Percentiles rank a stretch among this genome's conserved stretches.
Conservation (phyloP, 148 eudicot genomes). For the Vaccinium myrtillus region DNA sequence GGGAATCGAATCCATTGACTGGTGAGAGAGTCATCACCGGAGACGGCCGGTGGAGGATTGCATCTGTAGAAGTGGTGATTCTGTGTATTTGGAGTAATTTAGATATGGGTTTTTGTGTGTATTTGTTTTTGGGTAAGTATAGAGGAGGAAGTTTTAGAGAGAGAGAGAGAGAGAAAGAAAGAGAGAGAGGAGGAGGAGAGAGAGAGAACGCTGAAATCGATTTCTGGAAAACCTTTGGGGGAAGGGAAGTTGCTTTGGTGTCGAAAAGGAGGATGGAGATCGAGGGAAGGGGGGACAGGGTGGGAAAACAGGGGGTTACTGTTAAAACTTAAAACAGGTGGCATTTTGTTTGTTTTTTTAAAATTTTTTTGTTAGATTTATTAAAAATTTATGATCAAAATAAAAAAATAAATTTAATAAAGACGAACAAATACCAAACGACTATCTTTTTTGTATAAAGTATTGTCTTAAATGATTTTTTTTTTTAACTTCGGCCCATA, state of each 20-base stretch:
- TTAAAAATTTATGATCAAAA: no score
- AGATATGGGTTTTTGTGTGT: neutral
- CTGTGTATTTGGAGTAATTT: neutral
- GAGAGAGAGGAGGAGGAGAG: neutral
- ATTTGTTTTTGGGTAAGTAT: neutral
- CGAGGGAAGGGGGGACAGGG: neutral
- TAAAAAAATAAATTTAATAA: no score
- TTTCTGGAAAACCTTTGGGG: neutral
- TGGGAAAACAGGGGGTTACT: neutral
- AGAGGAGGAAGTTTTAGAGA: neutral
- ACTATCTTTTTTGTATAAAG: no score
- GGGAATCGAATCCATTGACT: conserved; percentile 27
- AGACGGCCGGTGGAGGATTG: conserved; percentile 16
- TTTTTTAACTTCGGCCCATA: no score
- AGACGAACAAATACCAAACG: no score
- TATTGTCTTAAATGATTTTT: no score
- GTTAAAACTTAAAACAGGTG: no score
- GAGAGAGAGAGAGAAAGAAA: no score
- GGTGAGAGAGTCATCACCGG: conserved; percentile 28
- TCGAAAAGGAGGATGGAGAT: neutral
- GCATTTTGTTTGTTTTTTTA: no score
- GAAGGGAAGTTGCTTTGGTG: neutral
- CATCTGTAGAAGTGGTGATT: conserved; percentile 17
- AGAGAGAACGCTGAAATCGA: neutral
- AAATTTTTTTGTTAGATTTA: no score